These are phyloP conservation scores for Marasmius tenuissimus DNA, from an alignment of 1,284 basidiomycete species.

Conservation along the genomic window DNA sequence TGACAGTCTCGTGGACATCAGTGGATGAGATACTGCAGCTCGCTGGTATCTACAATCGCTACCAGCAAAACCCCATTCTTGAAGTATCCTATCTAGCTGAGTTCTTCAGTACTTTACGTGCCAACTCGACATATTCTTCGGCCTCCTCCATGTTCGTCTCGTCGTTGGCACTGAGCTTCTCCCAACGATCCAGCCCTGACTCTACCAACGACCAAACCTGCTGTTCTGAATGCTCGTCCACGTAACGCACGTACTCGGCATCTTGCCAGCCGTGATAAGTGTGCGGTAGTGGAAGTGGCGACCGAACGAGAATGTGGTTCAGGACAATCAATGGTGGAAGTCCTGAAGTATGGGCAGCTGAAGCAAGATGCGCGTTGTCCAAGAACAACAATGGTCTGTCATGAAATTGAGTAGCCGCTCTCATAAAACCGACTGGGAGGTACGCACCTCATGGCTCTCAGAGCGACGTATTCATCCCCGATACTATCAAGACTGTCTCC, in stretches of 20 bases:
- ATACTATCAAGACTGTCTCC: constrained; percentile 67
- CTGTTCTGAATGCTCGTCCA: constrained; percentile 73
- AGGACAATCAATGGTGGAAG: constrained; percentile 83
- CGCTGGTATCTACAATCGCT: too few relatives aligned
- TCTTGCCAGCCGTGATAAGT: constrained; percentile 89
- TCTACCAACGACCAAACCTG: constrained; percentile 75
- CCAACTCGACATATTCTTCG: constrained; percentile 61
- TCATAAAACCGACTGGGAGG: background rate
- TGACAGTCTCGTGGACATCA: too few relatives aligned
- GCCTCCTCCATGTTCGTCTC: constrained; percentile 42
- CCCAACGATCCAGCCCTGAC: constrained; percentile 70
- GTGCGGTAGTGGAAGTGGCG: constrained; percentile 83
- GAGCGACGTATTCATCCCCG: constrained; percentile 77
- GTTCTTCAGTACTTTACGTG: constrained; percentile 55
- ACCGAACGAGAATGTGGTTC: constrained; percentile 91
- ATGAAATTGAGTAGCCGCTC: constrained; percentile 4
- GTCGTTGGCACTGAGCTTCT: constrained; percentile 60
- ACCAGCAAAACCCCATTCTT: too few relatives aligned
- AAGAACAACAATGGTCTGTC: constrained; percentile 83
- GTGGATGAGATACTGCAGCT: too few relatives aligned
- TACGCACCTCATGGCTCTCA: constrained; percentile 78
- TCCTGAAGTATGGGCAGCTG: constrained; percentile 64
- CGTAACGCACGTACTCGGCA: constrained; percentile 88
- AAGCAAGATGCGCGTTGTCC: constrained; percentile 69
- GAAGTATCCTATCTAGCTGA: background rate